Evolutionary conservation across 345 rosid genomes (phyloP).

Genomic region (Dimocarpus longan): DNA sequence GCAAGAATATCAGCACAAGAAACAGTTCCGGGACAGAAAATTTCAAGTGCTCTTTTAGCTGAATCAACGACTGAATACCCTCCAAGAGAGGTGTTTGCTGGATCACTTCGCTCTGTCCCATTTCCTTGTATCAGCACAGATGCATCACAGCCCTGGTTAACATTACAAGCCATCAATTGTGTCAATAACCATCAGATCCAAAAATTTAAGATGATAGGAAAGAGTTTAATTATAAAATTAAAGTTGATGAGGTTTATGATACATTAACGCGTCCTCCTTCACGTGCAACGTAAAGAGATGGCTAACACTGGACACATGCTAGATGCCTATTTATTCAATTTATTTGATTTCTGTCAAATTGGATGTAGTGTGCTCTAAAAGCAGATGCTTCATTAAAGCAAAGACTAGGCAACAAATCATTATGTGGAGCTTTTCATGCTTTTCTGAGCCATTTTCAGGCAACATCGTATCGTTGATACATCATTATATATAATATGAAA

Average conservation of each 20-base stretch:
- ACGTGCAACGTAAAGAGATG: too few relatives aligned
- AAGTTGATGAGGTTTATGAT: too few relatives aligned
- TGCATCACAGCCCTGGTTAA: constrained; percentile 80
- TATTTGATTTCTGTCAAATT: too few relatives aligned
- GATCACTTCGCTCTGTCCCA: constrained; percentile 77
- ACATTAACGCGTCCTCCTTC: too few relatives aligned
- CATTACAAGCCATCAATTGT: background rate
- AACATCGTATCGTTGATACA: background rate
- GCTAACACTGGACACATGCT: too few relatives aligned
- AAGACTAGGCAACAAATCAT: too few relatives aligned
- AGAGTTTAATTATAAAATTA: too few relatives aligned
- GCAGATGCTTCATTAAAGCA: too few relatives aligned
- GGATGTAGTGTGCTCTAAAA: too few relatives aligned
- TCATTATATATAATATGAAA: background rate
- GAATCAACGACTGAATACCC: constrained; percentile 58
- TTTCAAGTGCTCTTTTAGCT: constrained; percentile 49
- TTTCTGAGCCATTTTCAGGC: background rate
- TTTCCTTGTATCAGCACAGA: constrained; percentile 84
- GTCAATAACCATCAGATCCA: background rate
- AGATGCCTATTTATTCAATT: too few relatives aligned
- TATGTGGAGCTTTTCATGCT: too few relatives aligned
- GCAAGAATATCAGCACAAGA: constrained; percentile 61
- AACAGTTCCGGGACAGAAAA: constrained; percentile 55
- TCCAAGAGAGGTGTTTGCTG: constrained; percentile 74
- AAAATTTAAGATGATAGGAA: too few relatives aligned